These are phyloP conservation scores for Lolium multiflorum DNA, from an alignment of 176 grass and related monocot species.

Conservation along the genomic window DNA sequence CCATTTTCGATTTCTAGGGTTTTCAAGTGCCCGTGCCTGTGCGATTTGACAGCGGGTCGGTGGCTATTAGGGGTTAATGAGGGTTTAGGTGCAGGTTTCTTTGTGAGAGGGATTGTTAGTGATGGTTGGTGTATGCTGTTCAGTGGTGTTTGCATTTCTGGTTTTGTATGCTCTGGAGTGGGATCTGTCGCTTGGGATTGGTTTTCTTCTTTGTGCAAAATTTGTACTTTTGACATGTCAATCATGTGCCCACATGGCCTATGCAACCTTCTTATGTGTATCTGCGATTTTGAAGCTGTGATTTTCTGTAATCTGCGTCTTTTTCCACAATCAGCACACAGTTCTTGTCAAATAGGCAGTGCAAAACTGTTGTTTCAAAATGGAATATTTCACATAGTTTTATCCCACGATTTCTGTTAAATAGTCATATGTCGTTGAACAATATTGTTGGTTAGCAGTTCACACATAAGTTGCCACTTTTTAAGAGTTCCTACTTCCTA, in stretches of 20 bases:
- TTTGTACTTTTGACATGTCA: not conserved
- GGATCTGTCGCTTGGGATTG: not conserved
- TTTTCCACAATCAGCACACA: not conserved
- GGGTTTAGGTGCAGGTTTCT: constrained; percentile 24
- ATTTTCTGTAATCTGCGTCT: not conserved
- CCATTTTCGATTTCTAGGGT: not conserved
- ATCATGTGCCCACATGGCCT: not conserved
- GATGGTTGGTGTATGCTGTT: not conserved
- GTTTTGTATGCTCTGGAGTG: not conserved
- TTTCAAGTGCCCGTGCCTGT: not conserved
- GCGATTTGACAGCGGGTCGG: not conserved
- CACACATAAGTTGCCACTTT: not conserved
- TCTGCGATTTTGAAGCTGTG: not conserved
- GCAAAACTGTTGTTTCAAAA: not conserved
- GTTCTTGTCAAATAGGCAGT: not conserved
- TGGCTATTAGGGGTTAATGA: not conserved
- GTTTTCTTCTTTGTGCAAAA: not conserved
- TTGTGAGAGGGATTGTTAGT: not conserved
- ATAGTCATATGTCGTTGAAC: too few relatives aligned
- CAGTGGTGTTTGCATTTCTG: not conserved
- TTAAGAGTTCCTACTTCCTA: not conserved
- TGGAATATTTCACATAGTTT: not conserved
- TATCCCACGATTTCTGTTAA: too few relatives aligned
- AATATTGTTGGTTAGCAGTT: too few relatives aligned
- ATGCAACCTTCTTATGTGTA: not conserved